Evolutionary conservation across 169 alveolate genomes (phyloP).

Genomic region (Eimeria falciformis): DNA sequence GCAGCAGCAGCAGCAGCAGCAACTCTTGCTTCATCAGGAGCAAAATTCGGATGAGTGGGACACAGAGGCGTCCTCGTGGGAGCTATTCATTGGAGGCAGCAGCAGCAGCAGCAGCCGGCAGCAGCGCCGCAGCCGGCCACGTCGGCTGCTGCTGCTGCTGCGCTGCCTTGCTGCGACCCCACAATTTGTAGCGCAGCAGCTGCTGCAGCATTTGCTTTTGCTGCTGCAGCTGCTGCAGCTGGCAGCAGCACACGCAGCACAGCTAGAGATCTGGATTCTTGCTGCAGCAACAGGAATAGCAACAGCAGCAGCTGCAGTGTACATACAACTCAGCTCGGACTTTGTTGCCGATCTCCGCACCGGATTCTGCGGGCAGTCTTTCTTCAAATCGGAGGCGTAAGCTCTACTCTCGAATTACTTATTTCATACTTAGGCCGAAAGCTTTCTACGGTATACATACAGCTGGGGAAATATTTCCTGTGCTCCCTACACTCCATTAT

Average conservation of each 20-base stretch:
- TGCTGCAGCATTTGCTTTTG: conserved; percentile 45
- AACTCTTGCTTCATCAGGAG: background rate
- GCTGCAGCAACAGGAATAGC: conserved; percentile 66
- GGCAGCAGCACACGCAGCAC: conserved; percentile 39
- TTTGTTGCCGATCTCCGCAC: conserved; percentile 40
- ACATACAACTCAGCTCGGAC: conserved; percentile 67
- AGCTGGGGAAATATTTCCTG: no score
- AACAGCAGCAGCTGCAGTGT: conserved; percentile 66
- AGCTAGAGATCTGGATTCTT: conserved; percentile 53
- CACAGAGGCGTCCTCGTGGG: background rate
- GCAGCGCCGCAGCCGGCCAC: conserved; percentile 31
- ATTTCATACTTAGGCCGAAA: no score
- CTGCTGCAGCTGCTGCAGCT: conserved; percentile 54
- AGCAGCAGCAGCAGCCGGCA: conserved; percentile 51
- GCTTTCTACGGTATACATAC: no score
- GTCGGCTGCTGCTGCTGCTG: conserved; percentile 58
- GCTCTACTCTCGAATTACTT: background rate
- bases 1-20: conserved; percentile 26
- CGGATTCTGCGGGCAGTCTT: conserved; percentile 33
- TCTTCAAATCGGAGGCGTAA: conserved; percentile 26
- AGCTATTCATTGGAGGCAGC: conserved; percentile 3
- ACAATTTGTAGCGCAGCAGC: conserved; percentile 38
- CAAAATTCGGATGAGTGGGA: background rate
- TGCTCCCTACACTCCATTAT: no score
- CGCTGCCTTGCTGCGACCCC: conserved; percentile 35